These are phyloP conservation scores for Heterobasidion occidentale DNA, from an alignment of 1,284 basidiomycete genomes.

Conservation along the genomic window DNA sequence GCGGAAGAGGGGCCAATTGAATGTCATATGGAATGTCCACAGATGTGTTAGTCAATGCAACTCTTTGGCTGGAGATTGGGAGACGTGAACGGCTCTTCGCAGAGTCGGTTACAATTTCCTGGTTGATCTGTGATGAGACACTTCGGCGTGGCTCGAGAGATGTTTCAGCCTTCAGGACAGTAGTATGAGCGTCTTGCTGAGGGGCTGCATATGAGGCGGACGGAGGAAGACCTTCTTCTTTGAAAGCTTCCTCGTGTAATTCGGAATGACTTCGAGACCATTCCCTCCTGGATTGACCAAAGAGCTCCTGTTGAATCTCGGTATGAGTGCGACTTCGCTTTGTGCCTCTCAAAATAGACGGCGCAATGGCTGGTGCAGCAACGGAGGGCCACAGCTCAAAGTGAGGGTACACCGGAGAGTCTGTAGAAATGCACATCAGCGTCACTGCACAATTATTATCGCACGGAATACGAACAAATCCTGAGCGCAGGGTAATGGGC, in stretches of 20 bases:
- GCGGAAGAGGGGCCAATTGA: background rate
- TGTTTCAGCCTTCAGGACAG: too few relatives aligned
- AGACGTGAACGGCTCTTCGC: too few relatives aligned
- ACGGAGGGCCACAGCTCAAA: conserved; percentile 17
- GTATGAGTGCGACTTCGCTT: conserved; percentile 8
- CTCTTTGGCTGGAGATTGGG: too few relatives aligned
- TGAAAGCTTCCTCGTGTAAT: too few relatives aligned
- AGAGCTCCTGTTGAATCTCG: conserved; percentile 12
- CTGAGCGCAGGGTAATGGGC: conserved; percentile 16
- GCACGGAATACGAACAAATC: conserved; percentile 13
- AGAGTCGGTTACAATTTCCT: too few relatives aligned
- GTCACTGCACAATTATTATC: background rate
- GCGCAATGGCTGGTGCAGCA: background rate
- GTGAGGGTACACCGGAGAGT: conserved; percentile 21
- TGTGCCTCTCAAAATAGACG: background rate
- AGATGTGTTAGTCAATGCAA: background rate
- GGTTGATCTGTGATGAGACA: too few relatives aligned
- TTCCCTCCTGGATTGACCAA: background rate
- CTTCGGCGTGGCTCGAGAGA: too few relatives aligned
- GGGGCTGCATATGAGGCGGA: too few relatives aligned
- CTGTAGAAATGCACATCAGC: conserved; percentile 8
- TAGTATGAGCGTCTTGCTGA: too few relatives aligned
- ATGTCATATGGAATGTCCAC: background rate
- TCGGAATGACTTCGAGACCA: too few relatives aligned
- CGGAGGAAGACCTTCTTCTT: too few relatives aligned